Base-by-base conservation (phyloP, 2,329 filamentous ascomycete species). In the Aspergillus proliferans region DNA sequence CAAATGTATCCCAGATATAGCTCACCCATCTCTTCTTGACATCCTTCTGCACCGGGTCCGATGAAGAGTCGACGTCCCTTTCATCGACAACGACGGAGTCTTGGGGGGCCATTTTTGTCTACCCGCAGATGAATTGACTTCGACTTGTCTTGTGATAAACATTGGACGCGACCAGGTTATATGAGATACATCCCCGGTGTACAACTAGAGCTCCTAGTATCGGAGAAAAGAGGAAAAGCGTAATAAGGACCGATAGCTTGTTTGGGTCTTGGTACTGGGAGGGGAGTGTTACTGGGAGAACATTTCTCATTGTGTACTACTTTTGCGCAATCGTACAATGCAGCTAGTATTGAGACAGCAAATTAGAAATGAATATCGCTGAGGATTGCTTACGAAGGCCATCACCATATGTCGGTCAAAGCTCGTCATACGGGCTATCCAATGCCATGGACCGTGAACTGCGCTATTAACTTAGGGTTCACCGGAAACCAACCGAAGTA, bases 1-100 rank as follows among this genome's bases (percentile, higher is more conserved):
- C 77, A 18, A 77, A 68, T 1, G 71, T 75, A 60, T 79, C 76
- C 76, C 76, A 79, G 42, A 80, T 62, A 48, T 77, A 78, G 52
- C 69, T 72, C 42, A 70, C 66, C 75, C 75, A 78, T 65, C 60
- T 76, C 7, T 62, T 54, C 53, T 69, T 71, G 2, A 53, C 55
- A 3, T 55, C 46, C 46, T 60, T 52, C 39, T 63, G 61, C 21
- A 63, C 47, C 7, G 58, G 18, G 6, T 50, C 49, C 8, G 47
- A 47, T 0, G 54, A 36, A 3, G 44, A 10, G 6, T 54, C 50
- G 8, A 52, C 26, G 6, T 48, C 51, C 3, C 52, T 44, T 19
- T 62, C 58, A 2, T 57, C 51, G 10, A 51, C 43, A 2, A 44
- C 40, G 1, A 44, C 30, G 14, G 51, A 42, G 26, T 30, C 8